Conservation (phyloP, 148 eudicot genomes). For the Diospyros kaki region DNA sequence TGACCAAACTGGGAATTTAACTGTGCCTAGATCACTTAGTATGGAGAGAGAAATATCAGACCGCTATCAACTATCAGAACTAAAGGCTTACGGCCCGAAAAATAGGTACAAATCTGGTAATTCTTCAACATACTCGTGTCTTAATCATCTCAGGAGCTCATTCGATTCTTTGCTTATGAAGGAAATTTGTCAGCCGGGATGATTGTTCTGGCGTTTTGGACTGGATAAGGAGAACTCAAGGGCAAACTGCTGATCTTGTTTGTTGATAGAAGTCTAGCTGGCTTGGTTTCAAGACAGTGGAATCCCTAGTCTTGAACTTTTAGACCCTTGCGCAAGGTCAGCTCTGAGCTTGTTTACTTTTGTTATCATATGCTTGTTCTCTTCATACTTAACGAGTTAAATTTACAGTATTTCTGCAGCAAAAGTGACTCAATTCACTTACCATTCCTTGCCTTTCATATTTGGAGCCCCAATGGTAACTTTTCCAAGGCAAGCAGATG, state of each 20-base stretch:
- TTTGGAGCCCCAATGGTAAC: background rate
- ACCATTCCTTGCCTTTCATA: background rate
- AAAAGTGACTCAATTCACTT: background rate
- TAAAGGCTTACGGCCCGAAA: slow-evolving; percentile 62
- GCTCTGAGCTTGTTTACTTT: background rate
- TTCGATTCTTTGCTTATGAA: slow-evolving; percentile 26
- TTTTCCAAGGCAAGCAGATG: background rate
- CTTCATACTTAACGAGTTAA: background rate
- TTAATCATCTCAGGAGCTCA: background rate
- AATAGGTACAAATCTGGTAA: slow-evolving; percentile 48
- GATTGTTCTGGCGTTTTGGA: slow-evolving; percentile 64
- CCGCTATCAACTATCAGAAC: slow-evolving; percentile 39
- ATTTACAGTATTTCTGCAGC: background rate
- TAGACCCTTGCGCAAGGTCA: background rate
- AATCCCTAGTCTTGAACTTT: background rate
- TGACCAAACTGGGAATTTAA: slow-evolving; percentile 34
- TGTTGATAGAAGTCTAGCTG: slow-evolving; percentile 9
- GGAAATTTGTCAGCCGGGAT: slow-evolving; percentile 54
- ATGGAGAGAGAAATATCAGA: slow-evolving; percentile 59
- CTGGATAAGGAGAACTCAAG: slow-evolving; percentile 57
- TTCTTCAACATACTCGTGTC: background rate
- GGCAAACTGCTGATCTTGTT: slow-evolving; percentile 19
- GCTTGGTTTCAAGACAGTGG: background rate
- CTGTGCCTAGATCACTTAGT: slow-evolving; percentile 58
- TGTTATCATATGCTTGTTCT: background rate